Evolutionary conservation across 2,329 filamentous ascomycete genomes (phyloP).

Genomic region (Cadophora sp.): DNA sequence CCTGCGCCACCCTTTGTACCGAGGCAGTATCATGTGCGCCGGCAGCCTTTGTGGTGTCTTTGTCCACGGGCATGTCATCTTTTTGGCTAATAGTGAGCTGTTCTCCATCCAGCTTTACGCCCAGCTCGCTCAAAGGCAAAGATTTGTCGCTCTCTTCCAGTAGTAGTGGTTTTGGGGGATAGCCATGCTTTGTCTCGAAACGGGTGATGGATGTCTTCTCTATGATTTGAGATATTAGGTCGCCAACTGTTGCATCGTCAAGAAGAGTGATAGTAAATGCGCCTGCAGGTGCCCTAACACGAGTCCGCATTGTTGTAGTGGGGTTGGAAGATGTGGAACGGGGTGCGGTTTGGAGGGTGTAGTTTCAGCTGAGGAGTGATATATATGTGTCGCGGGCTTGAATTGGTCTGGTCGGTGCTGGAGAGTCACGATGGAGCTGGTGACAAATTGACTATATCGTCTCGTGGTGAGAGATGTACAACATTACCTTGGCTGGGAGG

Average conservation of each 20-base stretch:
- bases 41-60: neutral
- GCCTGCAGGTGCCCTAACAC: conserved; percentile 77
- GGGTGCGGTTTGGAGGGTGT: neutral
- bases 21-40: conserved; percentile 1
- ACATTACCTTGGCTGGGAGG: neutral
- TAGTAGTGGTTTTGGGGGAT: conserved; percentile 75
- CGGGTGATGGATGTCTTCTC: conserved; percentile 67
- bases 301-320: conserved; percentile 66
- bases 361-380: too few species aligned
- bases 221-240: conserved; percentile 66
- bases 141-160: conserved; percentile 55
- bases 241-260: conserved; percentile 69
- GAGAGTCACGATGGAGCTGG: neutral
- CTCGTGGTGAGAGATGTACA: neutral
- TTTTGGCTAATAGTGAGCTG: conserved; percentile 64
- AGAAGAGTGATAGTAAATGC: conserved; percentile 73
- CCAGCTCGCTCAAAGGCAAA: conserved; percentile 60
- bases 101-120: conserved; percentile 69
- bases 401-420: neutral
- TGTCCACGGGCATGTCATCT: conserved; percentile 21
- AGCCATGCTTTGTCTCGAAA: conserved; percentile 85
- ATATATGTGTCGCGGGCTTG: neutral
- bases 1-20: conserved; percentile 11
- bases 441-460: neutral
- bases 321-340: neutral